These are phyloP conservation scores for Mucor indicus DNA, from an alignment of 371 early-diverging fungal species.

Conservation along the genomic window DNA sequence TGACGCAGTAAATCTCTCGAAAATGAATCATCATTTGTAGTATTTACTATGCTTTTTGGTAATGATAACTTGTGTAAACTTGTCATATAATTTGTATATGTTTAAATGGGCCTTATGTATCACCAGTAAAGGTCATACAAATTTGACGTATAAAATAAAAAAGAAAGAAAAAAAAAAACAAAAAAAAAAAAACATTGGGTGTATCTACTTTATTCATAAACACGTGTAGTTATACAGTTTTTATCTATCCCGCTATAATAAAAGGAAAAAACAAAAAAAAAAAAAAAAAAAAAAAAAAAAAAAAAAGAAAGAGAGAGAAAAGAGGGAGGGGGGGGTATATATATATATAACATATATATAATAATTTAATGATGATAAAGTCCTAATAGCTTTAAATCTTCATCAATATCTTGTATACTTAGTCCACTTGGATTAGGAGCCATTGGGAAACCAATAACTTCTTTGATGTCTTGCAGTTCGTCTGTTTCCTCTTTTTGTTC, in stretches of 20 bases:
- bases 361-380: background rate
- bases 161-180: too few relatives aligned
- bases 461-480: conserved; percentile 46
- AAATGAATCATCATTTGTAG: conserved; percentile 26
- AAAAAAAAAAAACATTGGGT: too few relatives aligned
- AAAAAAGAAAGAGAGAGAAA: background rate
- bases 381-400: conserved; percentile 46
- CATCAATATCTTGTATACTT: conserved; percentile 37
- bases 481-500: conserved; percentile 35
- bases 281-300: conserved; percentile 5
- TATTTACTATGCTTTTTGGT: conserved; percentile 4
- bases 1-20: conserved; percentile 35
- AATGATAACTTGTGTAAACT: conserved; percentile 12
- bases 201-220: too few relatives aligned
- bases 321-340: background rate
- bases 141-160: too few relatives aligned
- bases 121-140: too few relatives aligned
- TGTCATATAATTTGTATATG: too few relatives aligned
- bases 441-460: conserved; percentile 44
- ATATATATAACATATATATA: background rate
- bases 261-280: conserved; percentile 1
- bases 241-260: too few relatives aligned
- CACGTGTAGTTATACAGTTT: too few relatives aligned
- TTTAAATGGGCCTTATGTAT: too few relatives aligned
- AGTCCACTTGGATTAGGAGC: conserved; percentile 40